Percentiles rank a stretch among this genome's conserved stretches.
Conservation (phyloP, 345 rosid species). For the Capsella bursapastoris region DNA sequence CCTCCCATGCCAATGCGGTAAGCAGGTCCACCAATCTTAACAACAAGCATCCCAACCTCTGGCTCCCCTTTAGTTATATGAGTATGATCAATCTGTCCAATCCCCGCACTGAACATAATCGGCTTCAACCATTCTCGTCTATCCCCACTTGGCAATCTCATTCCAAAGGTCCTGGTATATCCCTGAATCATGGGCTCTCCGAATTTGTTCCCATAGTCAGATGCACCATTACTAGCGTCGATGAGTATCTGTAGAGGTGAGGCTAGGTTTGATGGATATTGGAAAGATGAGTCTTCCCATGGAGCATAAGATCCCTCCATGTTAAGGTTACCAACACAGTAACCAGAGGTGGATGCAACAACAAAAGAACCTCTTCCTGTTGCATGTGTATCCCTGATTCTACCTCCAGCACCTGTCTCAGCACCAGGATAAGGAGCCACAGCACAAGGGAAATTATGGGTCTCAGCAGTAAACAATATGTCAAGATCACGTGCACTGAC, state of each 20-base stretch:
- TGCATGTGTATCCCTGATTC: constrained; percentile 98
- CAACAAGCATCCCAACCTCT: constrained; percentile 90
- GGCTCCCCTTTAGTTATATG: constrained; percentile 88
- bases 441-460: constrained; percentile 98
- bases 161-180: constrained; percentile 85
- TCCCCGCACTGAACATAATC: constrained; percentile 94
- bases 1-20: constrained; percentile 99
- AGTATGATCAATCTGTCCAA: constrained; percentile 89
- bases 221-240: constrained; percentile 94
- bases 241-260: constrained; percentile 90
- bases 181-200: constrained; percentile 98
- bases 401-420: constrained; percentile 97
- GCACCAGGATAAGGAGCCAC: constrained; percentile 99
- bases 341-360: constrained; percentile 85
- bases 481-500: constrained; percentile 63
- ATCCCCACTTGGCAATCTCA: constrained; percentile 94
- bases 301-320: constrained; percentile 85
- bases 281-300: constrained; percentile 84
- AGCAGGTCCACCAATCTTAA: constrained; percentile 98
- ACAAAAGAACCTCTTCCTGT: constrained; percentile 95
- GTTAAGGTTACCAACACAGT: constrained; percentile 84
- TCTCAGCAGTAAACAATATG: constrained; percentile 91
- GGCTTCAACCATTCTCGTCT: constrained; percentile 98
- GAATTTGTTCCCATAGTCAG: constrained; percentile 93
- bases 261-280: constrained; percentile 80